Evolutionary conservation across 805 yeast species (phyloP).

Genomic region (Tetrapisispora fleetii): DNA sequence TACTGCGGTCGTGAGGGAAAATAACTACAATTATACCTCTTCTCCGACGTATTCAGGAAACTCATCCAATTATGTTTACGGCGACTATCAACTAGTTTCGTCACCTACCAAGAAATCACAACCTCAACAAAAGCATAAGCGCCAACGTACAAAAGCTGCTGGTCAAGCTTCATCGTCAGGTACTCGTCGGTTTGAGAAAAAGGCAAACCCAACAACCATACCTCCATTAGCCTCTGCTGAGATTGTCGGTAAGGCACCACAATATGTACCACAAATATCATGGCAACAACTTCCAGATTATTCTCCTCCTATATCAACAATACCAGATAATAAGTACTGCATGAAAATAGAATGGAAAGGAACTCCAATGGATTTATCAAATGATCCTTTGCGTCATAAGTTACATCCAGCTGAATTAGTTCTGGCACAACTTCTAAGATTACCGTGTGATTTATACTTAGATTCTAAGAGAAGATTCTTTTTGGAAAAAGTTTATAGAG

Average conservation of each 20-base stretch:
- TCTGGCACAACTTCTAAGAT: constrained; percentile 78
- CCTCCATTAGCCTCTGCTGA: constrained; percentile 24
- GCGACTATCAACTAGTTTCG: background rate
- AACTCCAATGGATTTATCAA: constrained; percentile 82
- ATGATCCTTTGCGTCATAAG: constrained; percentile 61
- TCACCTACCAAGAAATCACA: background rate
- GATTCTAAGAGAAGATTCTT: constrained; percentile 78
- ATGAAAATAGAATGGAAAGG: constrained; percentile 96
- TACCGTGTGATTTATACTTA: constrained; percentile 78
- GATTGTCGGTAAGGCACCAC: constrained; percentile 24
- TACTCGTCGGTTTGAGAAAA: constrained; percentile 13
- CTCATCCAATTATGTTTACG: background rate
- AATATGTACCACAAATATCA: constrained; percentile 38
- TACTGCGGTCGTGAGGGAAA: background rate
- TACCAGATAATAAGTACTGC: constrained; percentile 55
- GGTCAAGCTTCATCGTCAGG: constrained; percentile 13
- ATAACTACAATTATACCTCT: background rate
- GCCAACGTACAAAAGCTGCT: constrained; percentile 4
- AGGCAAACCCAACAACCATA: constrained; percentile 24
- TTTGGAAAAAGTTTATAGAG: constrained; percentile 75
- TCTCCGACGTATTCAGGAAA: background rate
- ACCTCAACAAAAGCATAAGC: background rate
- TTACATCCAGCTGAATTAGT: constrained; percentile 88
- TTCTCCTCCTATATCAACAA: constrained; percentile 57
- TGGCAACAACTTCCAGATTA: constrained; percentile 73